Conservation (phyloP, 306 rosid species). For the Begonia loranthoides region DNA sequence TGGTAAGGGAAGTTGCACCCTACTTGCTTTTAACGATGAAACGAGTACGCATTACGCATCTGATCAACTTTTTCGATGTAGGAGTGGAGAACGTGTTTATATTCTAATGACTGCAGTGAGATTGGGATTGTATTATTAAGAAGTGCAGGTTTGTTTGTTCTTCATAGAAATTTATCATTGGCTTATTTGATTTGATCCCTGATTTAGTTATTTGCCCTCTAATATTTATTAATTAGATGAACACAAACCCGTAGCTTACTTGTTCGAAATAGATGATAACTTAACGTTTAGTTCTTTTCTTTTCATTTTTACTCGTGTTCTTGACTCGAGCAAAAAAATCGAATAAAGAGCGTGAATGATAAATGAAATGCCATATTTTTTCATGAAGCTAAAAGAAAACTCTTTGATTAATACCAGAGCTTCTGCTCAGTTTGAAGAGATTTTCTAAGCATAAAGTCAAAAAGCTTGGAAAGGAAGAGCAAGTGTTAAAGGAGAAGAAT, state of each 20-base stretch:
- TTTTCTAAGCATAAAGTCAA: slow-evolving; percentile 72
- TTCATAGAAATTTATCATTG: too few relatives aligned
- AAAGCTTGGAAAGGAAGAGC: slow-evolving; percentile 75
- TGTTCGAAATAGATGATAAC: too few relatives aligned
- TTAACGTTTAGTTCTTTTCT: too few relatives aligned
- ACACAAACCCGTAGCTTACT: too few relatives aligned
- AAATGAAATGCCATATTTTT: too few relatives aligned
- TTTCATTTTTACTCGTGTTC: too few relatives aligned
- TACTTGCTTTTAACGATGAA: slow-evolving; percentile 1
- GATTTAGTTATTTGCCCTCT: too few relatives aligned
- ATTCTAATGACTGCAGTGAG: slow-evolving; percentile 77
- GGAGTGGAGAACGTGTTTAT: slow-evolving; percentile 75
- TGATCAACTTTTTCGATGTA: slow-evolving; percentile 9
- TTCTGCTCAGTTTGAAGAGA: slow-evolving; percentile 64
- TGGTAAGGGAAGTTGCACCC: slow-evolving; percentile 37
- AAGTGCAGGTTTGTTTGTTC: slow-evolving; percentile 53
- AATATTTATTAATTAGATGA: too few relatives aligned
- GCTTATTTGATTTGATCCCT: too few relatives aligned
- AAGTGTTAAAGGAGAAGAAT: slow-evolving; percentile 65
- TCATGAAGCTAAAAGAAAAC: too few relatives aligned
- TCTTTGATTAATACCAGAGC: slow-evolving; percentile 36
- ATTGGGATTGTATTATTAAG: slow-evolving; percentile 55
- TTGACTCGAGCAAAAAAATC: too few relatives aligned
- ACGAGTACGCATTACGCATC: not conserved
- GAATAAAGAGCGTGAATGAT: too few relatives aligned